Evolutionary conservation across 768 basidiomycete species (phyloP).

Genomic region (Postia placenta): DNA sequence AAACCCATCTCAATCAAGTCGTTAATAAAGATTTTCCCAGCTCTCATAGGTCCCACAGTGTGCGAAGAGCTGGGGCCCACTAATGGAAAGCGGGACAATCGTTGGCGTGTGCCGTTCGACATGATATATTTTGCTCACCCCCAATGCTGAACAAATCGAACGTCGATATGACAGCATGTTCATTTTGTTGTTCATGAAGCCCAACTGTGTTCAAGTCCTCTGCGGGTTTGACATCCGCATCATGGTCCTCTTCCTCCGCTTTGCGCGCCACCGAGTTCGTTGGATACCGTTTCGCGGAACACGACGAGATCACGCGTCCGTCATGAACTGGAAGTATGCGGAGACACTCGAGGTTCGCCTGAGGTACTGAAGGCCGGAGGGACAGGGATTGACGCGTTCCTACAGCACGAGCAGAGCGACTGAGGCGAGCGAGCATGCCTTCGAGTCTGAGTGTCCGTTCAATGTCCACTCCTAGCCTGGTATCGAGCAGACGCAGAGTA

Average conservation of each 20-base stretch:
- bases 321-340: not conserved
- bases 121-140: too few species aligned
- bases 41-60: constrained; percentile 85
- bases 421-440: constrained; percentile 1
- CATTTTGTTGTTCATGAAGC: constrained; percentile 22
- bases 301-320: not conserved
- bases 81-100: constrained; percentile 12
- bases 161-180: constrained; percentile 89
- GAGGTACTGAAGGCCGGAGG: not conserved
- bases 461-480: too few species aligned
- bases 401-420: not conserved
- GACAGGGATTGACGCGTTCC: not conserved
- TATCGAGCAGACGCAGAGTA: too few species aligned
- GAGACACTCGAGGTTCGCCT: not conserved
- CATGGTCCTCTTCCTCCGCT: constrained; percentile 5
- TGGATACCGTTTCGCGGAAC: not conserved
- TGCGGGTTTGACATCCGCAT: constrained; percentile 12
- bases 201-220: constrained; percentile 6
- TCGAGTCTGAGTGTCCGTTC: too few species aligned
- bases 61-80: constrained; percentile 59
- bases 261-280: constrained; percentile 1
- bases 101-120: not conserved
- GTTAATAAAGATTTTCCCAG: constrained; percentile 80
- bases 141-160: constrained; percentile 93
- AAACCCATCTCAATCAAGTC: constrained; percentile 65